Conservation (phyloP, 2,329 filamentous ascomycete genomes). For the Paecilomyces sp. region DNA sequence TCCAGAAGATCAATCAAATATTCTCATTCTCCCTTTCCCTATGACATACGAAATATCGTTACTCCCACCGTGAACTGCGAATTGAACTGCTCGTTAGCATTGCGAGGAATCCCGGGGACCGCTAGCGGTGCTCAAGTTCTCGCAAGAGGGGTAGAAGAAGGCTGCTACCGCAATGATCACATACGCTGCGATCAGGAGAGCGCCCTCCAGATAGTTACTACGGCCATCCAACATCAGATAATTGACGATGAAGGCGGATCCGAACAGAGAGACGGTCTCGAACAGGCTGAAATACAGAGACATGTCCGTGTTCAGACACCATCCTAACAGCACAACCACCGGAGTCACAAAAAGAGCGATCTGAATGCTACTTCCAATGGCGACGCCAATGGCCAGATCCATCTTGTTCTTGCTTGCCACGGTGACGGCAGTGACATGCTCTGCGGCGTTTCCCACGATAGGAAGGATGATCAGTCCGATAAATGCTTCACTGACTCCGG, state of each 20-base stretch:
- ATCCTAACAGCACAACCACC: slow-evolving; percentile 63
- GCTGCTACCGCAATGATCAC: slow-evolving; percentile 61
- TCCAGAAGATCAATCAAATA: not conserved
- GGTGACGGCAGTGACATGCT: slow-evolving; percentile 66
- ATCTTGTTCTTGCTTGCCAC: slow-evolving; percentile 71
- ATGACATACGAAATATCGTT: not conserved
- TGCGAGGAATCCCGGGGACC: slow-evolving; percentile 9
- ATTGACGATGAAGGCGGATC: slow-evolving; percentile 78
- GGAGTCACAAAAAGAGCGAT: slow-evolving; percentile 66
- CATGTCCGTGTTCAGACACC: slow-evolving; percentile 62
- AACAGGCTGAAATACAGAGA: slow-evolving; percentile 81
- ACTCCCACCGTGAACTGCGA: not conserved
- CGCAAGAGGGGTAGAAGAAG: slow-evolving; percentile 56
- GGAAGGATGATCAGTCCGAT: slow-evolving; percentile 66
- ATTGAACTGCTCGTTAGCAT: not conserved
- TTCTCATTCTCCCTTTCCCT: not conserved
- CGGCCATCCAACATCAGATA: slow-evolving; percentile 79
- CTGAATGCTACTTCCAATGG: slow-evolving; percentile 64
- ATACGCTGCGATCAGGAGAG: slow-evolving; percentile 57
- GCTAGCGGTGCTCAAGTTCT: slow-evolving; percentile 36
- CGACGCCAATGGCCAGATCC: slow-evolving; percentile 66
- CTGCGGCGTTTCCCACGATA: slow-evolving; percentile 66
- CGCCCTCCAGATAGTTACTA: slow-evolving; percentile 78
- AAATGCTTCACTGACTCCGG: slow-evolving; percentile 55
- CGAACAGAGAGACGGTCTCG: slow-evolving; percentile 80